phyloP scores from a whole-genome alignment of 2,329 filamentous ascomycete genomes.

The Elsinoe perseae region DNA sequence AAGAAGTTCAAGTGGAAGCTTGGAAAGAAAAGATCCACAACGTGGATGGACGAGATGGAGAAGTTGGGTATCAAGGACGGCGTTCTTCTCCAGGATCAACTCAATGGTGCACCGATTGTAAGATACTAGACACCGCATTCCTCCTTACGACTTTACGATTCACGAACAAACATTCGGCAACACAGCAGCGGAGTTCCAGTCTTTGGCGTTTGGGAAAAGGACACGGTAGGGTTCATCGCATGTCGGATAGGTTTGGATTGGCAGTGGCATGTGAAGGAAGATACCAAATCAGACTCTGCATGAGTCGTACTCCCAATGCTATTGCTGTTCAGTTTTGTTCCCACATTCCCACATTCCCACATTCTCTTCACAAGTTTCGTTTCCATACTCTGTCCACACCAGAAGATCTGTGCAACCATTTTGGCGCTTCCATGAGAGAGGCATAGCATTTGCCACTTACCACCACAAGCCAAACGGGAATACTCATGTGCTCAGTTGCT shows the following conservation, averaged over 20 bases:
- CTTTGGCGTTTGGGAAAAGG: not conserved
- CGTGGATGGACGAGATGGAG: slow-evolving; percentile 38
- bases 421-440: not conserved
- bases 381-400: no score
- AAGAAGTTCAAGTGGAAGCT: slow-evolving; percentile 25
- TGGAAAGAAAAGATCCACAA: slow-evolving; percentile 32
- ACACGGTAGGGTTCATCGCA: slow-evolving; percentile 1
- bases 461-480: not conserved
- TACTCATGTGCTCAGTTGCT: not conserved
- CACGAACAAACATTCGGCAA: slow-evolving; percentile 7
- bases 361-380: not conserved
- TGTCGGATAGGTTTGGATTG: slow-evolving; percentile 10
- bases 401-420: not conserved
- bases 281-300: slow-evolving; percentile 6
- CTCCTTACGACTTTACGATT: slow-evolving; percentile 15
- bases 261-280: not conserved
- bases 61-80: slow-evolving; percentile 36
- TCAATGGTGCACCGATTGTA: slow-evolving; percentile 23
- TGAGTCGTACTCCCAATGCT: not conserved
- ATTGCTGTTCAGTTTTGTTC: not conserved
- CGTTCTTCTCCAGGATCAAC: slow-evolving; percentile 34
- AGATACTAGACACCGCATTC: slow-evolving; percentile 21
- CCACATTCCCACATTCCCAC: not conserved
- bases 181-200: not conserved
- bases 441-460: not conserved